Evolutionary conservation across 108 stramenopile genomes (phyloP).

Genomic region (Skeletonema marinoi): DNA sequence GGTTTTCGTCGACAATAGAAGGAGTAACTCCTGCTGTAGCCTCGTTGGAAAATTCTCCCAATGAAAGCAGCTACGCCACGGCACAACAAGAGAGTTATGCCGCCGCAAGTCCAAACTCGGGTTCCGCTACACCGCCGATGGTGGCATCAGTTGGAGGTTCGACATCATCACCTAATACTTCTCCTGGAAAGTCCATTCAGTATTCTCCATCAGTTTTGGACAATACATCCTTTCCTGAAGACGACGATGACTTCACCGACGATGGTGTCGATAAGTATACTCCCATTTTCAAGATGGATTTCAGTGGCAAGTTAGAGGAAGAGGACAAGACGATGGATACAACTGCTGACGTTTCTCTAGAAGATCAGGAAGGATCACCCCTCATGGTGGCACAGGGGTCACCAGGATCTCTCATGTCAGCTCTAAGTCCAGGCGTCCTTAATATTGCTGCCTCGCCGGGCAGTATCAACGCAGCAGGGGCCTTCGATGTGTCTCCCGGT

Average conservation of each 20-base stretch:
- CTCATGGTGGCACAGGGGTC: constrained; percentile 44
- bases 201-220: constrained; percentile 48
- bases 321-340: constrained; percentile 16
- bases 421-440: not conserved
- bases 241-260: constrained; percentile 49
- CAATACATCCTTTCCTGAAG: constrained; percentile 43
- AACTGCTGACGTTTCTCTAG: constrained; percentile 14
- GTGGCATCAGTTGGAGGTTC: constrained; percentile 5
- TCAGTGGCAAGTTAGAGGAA: constrained; percentile 26
- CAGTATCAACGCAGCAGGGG: constrained; percentile 17
- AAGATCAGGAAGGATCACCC: constrained; percentile 3
- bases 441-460: not conserved
- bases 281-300: constrained; percentile 35
- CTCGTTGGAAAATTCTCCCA: not conserved
- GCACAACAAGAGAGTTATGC: constrained; percentile 10
- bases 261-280: constrained; percentile 28
- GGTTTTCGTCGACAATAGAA: not conserved
- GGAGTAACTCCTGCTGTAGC: not conserved
- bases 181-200: constrained; percentile 21
- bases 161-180: constrained; percentile 6
- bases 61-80: constrained; percentile 4
- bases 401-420: constrained; percentile 19
- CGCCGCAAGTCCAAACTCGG: not conserved
- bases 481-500: constrained; percentile 42
- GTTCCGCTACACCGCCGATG: not conserved